A percentile compares a stretch with the other conserved stretches of the same genome.
phyloP scores from a whole-genome alignment of 225 moss, liverwort and hornwort genomes.

The Marchantia polymorpha region DNA sequence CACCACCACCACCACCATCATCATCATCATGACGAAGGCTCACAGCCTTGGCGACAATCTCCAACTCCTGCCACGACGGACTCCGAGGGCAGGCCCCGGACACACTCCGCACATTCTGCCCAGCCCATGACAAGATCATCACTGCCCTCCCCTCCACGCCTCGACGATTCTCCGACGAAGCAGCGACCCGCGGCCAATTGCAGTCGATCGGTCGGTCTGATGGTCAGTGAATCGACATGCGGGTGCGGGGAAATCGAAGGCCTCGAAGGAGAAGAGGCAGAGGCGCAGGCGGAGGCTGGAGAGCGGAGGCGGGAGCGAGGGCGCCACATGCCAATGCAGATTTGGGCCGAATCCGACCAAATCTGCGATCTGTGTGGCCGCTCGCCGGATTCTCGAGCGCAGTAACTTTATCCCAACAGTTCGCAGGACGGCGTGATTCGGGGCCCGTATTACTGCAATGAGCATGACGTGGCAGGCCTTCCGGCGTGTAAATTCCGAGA shows the following conservation, averaged over 20 bases:
- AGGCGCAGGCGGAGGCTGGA: background rate
- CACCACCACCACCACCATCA: no score
- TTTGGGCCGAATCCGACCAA: no score
- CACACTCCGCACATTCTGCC: background rate
- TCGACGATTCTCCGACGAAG: background rate
- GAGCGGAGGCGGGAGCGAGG: background rate
- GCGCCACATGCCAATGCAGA: no score
- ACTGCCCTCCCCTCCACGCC: background rate
- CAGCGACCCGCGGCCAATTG: background rate
- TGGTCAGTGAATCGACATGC: no score
- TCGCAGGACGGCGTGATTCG: background rate
- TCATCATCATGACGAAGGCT: background rate
- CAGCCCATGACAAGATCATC: background rate
- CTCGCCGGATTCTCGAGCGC: background rate
- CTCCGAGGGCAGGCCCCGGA: background rate
- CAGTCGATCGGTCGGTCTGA: no score
- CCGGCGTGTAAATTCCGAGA: background rate
- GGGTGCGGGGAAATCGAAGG: no score
- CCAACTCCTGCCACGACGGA: background rate
- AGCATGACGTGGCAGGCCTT: background rate
- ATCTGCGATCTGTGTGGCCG: background rate
- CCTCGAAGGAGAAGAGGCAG: background rate
- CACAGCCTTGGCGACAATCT: background rate
- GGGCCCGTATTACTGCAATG: background rate
- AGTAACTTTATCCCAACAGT: background rate